Conservation (phyloP, 768 basidiomycete genomes). For the Calocera cornea region DNA sequence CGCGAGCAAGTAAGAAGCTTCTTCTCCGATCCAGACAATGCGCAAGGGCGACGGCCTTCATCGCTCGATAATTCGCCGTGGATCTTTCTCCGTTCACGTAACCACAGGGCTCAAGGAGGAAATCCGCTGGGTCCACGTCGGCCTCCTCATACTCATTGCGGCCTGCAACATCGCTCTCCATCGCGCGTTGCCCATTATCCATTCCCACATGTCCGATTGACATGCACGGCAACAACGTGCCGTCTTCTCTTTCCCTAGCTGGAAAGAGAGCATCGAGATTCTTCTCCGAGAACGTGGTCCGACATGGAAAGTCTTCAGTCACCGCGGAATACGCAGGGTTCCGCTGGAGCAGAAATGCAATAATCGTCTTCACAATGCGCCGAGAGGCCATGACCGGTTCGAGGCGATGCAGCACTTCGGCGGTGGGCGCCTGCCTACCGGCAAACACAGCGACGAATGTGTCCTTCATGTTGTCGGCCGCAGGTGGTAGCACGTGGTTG, state of each 20-base stretch:
- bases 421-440: too few species aligned
- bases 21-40: neutral
- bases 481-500: too few species aligned
- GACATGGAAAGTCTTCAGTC: neutral
- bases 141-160: neutral
- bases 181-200: neutral
- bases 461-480: too few species aligned
- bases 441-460: too few species aligned
- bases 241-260: too few species aligned
- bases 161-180: neutral
- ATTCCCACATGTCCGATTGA: neutral
- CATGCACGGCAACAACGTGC: neutral
- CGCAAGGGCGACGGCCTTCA: neutral
- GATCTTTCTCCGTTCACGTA: neutral
- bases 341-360: neutral
- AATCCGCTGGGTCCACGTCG: neutral
- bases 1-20: neutral
- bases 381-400: too few species aligned
- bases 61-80: neutral
- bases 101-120: neutral
- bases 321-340: neutral
- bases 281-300: neutral
- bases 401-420: too few species aligned
- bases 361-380: neutral
- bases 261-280: neutral